Evolutionary conservation across 441 rosid genomes (phyloP).

Genomic region (Erysimum pusillum): DNA sequence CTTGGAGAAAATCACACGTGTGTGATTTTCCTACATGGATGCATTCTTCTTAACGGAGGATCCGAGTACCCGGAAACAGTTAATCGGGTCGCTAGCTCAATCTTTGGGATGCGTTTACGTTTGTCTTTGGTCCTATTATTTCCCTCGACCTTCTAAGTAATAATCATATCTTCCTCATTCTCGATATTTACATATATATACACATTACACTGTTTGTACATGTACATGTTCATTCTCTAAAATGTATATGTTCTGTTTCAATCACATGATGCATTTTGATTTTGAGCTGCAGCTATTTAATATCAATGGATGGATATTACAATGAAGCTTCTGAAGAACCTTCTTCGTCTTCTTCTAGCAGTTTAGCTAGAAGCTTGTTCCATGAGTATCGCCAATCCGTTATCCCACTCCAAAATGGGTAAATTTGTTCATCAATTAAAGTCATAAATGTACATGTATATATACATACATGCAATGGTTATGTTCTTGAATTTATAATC

Average conservation of each 20-base stretch:
- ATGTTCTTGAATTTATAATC: neutral
- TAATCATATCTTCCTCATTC: neutral
- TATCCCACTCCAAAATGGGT: conserved; percentile 58
- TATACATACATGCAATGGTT: neutral
- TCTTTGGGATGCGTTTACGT: conserved; percentile 63
- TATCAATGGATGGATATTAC: conserved; percentile 63
- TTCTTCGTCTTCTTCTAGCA: conserved; percentile 50
- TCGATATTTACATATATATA: neutral
- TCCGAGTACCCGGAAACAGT: conserved; percentile 49
- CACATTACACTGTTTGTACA: neutral
- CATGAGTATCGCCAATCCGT: conserved; percentile 54
- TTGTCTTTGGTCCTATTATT: conserved; percentile 74
- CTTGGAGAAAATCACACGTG: neutral
- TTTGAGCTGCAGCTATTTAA: conserved; percentile 53
- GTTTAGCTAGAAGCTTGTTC: conserved; percentile 55
- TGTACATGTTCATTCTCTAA: neutral
- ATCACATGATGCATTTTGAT: conserved; percentile 4
- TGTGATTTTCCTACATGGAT: conserved; percentile 59
- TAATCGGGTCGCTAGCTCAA: conserved; percentile 61
- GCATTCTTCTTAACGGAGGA: conserved; percentile 56
- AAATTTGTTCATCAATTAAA: neutral
- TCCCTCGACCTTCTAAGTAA: conserved; percentile 63
- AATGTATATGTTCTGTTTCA: conserved; percentile 1
- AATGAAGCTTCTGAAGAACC: conserved; percentile 53
- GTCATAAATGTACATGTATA: neutral